Evolutionary conservation across 306 rosid genomes (phyloP), one percentile per base, ranked within the genome.

Genomic region (Biancaea sappan): DNA sequence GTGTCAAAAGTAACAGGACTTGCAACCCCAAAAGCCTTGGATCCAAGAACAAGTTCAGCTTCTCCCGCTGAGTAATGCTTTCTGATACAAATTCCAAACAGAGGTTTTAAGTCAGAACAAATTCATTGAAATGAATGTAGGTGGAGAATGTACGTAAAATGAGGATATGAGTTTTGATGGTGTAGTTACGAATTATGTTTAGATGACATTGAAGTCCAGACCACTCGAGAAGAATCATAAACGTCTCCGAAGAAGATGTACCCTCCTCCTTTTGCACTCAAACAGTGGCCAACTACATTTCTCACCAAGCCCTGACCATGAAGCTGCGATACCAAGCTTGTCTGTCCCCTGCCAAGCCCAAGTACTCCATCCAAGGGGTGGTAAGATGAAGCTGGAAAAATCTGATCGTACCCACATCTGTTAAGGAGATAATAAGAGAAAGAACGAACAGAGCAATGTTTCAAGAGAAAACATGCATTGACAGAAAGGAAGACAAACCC

Each of bases 321-420:
- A 71, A 94, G 87, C 76, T 94, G 98, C 37, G 98, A 94, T 40
- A 89, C 62, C 34, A 91, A 79, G 82, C 96, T 91, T 62, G 96
- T 53, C 38, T 90, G 84, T 57, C 98, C 98, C 72, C 85, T 85
- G 24, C 98, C 98, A n/a, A 94, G 88, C 54, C 98, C 98, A 8
- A 94, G 92, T 46, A 94, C 71, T 78, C 98, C 98, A 62, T 94
- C 98, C 52, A 84, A 77, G 5, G 96, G 92, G 65, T 86, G 96
- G 71, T 67, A 61, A 78, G 90, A 86, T 35, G 90, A 69, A 56
- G 88, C 87, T 31, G 94, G 86, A 67, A 71, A 80, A 4, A 62
- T 10, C 80, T 91, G 98, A 80, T 94, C 90, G 75, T 89, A 94
- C 78, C 98, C 98, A 81, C 98, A 94, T 72, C 97, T 94, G 88